These are phyloP conservation scores for Trichoderma sp. DNA, from an alignment of 2,329 filamentous ascomycete genomes.

Conservation along the genomic window DNA sequence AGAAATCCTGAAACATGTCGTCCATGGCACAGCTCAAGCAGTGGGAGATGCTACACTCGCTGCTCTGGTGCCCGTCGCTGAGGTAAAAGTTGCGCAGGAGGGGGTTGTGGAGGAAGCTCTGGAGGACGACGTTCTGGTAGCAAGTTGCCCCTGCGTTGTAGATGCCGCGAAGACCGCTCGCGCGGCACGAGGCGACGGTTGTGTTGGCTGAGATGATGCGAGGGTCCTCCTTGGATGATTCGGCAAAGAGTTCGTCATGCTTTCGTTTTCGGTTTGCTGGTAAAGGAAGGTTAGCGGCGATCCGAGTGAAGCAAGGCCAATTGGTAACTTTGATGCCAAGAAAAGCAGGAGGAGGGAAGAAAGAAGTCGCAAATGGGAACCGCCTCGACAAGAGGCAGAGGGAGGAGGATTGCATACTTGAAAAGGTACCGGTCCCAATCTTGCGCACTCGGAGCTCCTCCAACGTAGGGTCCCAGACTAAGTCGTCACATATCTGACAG, in stretches of 20 bases:
- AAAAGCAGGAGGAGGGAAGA: no score
- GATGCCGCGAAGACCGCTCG: conserved; percentile 84
- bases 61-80: conserved; percentile 80
- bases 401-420: conserved; percentile 51
- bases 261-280: conserved; percentile 69
- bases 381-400: not conserved
- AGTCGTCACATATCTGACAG: conserved; percentile 80
- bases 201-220: conserved; percentile 79
- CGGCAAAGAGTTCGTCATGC: conserved; percentile 68
- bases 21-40: conserved; percentile 73
- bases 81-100: conserved; percentile 90
- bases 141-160: conserved; percentile 99
- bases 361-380: not conserved
- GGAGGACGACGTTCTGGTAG: conserved; percentile 95
- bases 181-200: conserved; percentile 76
- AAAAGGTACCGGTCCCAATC: conserved; percentile 66
- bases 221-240: conserved; percentile 69
- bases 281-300: conserved; percentile 16
- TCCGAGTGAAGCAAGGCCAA: not conserved
- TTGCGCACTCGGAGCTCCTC: conserved; percentile 74
- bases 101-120: conserved; percentile 91
- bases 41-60: conserved; percentile 66
- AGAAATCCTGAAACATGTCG: conserved; percentile 73
- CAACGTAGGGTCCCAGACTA: conserved; percentile 79
- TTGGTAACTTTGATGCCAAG: not conserved